Conservation (phyloP, 768 basidiomycete genomes). For the Boletus reticulatus region DNA sequence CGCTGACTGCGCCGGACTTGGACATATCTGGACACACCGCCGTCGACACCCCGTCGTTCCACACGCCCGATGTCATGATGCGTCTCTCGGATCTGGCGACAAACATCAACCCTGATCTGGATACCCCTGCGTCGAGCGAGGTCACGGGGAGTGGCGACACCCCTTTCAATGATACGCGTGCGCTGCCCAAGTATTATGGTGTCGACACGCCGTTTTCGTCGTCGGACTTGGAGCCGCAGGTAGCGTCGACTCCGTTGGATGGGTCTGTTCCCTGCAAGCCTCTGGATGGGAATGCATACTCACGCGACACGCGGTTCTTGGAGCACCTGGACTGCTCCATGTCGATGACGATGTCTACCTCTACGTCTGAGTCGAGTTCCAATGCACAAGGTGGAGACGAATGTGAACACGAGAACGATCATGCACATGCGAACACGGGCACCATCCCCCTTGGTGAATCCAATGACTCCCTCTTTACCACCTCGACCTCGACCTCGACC, state of each 20-base stretch:
- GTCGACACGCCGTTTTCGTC: slow-evolving; percentile 8
- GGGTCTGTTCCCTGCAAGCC: background rate
- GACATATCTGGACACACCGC: background rate
- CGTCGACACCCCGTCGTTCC: slow-evolving; percentile 1
- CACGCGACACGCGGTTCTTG: slow-evolving; percentile 18
- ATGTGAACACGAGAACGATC: background rate
- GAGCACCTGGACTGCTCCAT: slow-evolving; percentile 19
- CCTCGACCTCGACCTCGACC: slow-evolving; percentile 17
- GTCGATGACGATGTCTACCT: slow-evolving; percentile 11
- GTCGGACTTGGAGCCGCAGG: slow-evolving; percentile 3
- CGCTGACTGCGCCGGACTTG: background rate
- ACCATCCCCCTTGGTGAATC: slow-evolving; percentile 22
- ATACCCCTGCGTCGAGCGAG: slow-evolving; percentile 15
- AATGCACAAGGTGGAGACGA: background rate
- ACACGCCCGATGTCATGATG: slow-evolving; percentile 11
- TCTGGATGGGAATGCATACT: slow-evolving; percentile 39
- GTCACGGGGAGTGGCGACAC: slow-evolving; percentile 6
- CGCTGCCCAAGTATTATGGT: slow-evolving; percentile 14
- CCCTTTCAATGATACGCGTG: slow-evolving; percentile 21
- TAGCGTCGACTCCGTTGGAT: slow-evolving; percentile 12
- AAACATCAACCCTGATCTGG: background rate
- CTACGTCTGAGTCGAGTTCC: slow-evolving; percentile 8
- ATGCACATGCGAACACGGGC: background rate
- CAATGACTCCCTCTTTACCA: slow-evolving; percentile 29
- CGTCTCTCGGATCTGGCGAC: slow-evolving; percentile 18